Evolutionary conservation across 306 rosid genomes (phyloP), one percentile per base, ranked within the genome.

Genomic region (Cucumis hystrix): DNA sequence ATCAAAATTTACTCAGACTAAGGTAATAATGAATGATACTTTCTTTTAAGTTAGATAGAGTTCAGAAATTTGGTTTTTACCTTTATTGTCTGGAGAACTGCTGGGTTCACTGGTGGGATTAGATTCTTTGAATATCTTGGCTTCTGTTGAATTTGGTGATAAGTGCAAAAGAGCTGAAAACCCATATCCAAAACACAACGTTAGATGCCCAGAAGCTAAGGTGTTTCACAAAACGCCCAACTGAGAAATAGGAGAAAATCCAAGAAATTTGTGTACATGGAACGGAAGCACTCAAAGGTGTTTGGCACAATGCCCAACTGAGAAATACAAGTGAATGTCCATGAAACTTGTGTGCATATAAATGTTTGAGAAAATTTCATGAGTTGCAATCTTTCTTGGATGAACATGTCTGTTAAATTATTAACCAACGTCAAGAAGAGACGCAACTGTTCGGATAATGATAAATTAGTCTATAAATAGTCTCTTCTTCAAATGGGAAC

Each of bases 121-220:
- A 67, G 37, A 58, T 6, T 78, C 93, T 81, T 82, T 80, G 82
- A 92, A 92, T 76, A 86, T 55, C 84, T 90, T 92, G 13, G 96
- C 94, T 0, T 84, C 86, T 0, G 86, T 13, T 2, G 96, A 92
- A 45, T 84, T 89, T 6, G 94, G 92, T 40, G 83, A 28, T 87
- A 92, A 86, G 68, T 90, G 92, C 84, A 92, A 74, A 61, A 92
- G 78, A 79, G 88, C 97, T 92, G 86, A 51, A 70, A 52, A 47
- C 1, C 39, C 57, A 69, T 13, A 23, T 11, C 8, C 37, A 13
- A 14, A 45, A 73, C 28, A 39, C 28, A 39, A 30, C 65, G 76
- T 62, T 59, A 18, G 15, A 15, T 21, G 33, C 54, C 45, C 41
- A 54, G 40, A 21, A 65, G 11, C 2, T 23, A 1, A 28, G 30